Conservation (phyloP, 306 rosid species). For the Quercus robur region DNA sequence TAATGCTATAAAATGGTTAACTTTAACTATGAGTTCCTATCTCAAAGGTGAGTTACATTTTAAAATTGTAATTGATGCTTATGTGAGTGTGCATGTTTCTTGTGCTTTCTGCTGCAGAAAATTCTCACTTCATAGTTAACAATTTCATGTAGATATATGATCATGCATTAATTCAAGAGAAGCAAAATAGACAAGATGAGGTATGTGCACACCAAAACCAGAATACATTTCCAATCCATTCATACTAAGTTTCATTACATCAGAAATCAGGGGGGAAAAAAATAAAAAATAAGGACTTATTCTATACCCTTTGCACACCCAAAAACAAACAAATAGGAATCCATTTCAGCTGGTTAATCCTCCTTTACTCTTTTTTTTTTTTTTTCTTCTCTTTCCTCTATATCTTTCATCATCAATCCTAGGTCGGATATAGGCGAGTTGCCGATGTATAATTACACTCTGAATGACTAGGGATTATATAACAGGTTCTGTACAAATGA, state of each 20-base stretch:
- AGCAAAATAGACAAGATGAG: slow-evolving; percentile 29
- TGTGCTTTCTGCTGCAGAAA: background rate
- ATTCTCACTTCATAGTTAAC: slow-evolving; percentile 4
- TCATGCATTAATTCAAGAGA: slow-evolving; percentile 11
- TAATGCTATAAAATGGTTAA: slow-evolving; percentile 4
- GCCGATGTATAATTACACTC: slow-evolving; percentile 87
- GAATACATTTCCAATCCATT: slow-evolving; percentile 73
- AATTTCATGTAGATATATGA: background rate
- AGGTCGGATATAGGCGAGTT: slow-evolving; percentile 56
- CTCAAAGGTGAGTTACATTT: background rate
- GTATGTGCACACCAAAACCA: slow-evolving; percentile 80
- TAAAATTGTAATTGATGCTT: slow-evolving; percentile 1
- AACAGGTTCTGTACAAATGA: slow-evolving; percentile 69
- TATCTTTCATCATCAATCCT: slow-evolving; percentile 54
- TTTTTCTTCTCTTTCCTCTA: slow-evolving; percentile 25
- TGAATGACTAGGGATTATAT: slow-evolving; percentile 49
- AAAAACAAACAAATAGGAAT: slow-evolving; percentile 46
- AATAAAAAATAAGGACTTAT: slow-evolving; percentile 29
- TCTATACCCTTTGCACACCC: slow-evolving; percentile 83
- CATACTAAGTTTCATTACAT: slow-evolving; percentile 71
- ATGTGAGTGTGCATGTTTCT: background rate
- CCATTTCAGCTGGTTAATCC: slow-evolving; percentile 57
- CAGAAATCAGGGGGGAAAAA: slow-evolving; percentile 40
- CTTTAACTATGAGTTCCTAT: slow-evolving; percentile 1
- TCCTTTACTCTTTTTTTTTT: slow-evolving; percentile 20